phyloP scores from a whole-genome alignment of 2,329 filamentous ascomycete genomes.

The Hypoxylon rubiginosum region DNA sequence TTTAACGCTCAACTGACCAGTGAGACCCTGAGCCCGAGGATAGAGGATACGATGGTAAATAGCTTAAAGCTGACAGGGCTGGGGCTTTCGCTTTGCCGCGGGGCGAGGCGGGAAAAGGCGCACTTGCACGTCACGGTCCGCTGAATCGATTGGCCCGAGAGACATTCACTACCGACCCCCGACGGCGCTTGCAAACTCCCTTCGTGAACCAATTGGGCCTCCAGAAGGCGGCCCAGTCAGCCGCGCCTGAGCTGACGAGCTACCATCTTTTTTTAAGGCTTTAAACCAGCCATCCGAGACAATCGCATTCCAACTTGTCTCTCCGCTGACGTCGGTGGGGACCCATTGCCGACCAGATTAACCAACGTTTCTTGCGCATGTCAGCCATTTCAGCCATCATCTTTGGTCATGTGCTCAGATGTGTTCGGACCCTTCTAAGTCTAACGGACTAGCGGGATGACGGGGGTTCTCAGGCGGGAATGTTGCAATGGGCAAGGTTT shows the following conservation, averaged over 20 bases:
- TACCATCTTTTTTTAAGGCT: not conserved
- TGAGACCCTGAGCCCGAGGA: constrained; percentile 18
- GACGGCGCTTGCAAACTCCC: constrained; percentile 35
- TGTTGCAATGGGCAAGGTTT: constrained; percentile 28
- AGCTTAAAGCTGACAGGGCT: not conserved
- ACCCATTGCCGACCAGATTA: not conserved
- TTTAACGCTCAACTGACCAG: constrained; percentile 34
- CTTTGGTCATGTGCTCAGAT: constrained; percentile 10
- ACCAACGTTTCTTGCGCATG: not conserved
- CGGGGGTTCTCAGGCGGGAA: constrained; percentile 29
- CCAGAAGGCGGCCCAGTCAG: constrained; percentile 22
- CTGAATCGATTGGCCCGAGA: constrained; percentile 30
- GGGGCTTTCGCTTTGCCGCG: not conserved
- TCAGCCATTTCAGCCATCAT: not conserved
- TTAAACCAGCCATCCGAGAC: constrained; percentile 26
- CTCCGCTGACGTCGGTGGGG: constrained; percentile 35
- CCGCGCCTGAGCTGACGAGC: constrained; percentile 31
- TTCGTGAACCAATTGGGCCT: constrained; percentile 8
- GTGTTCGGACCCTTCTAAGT: constrained; percentile 27
- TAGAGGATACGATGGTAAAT: not conserved
- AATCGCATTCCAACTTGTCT: constrained; percentile 21
- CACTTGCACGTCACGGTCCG: constrained; percentile 11
- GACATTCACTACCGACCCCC: constrained; percentile 18
- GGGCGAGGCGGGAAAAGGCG: constrained; percentile 1
- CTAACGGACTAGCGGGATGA: constrained; percentile 10